These are phyloP conservation scores for Rusavskia elegans DNA, from an alignment of 495 filamentous ascomycete species.

Conservation along the genomic window DNA sequence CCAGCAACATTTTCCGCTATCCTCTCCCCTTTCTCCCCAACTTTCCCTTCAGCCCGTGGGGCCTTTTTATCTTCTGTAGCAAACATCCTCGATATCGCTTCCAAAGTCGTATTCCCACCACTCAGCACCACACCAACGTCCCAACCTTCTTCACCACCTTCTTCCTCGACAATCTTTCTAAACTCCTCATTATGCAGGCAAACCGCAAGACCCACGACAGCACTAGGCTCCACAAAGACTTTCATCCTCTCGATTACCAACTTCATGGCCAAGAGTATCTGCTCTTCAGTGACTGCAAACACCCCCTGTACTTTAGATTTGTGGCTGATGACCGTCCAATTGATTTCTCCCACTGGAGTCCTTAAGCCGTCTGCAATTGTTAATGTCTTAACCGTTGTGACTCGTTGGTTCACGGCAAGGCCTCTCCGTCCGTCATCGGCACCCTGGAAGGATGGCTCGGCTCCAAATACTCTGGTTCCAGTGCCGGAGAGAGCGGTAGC, in stretches of 20 bases:
- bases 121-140: slow-evolving; percentile 77
- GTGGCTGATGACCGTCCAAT: slow-evolving; percentile 72
- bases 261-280: slow-evolving; percentile 64
- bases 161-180: slow-evolving; percentile 46
- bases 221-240: slow-evolving; percentile 79
- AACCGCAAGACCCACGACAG: slow-evolving; percentile 71
- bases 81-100: slow-evolving; percentile 56
- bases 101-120: slow-evolving; percentile 82
- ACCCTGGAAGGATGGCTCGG: slow-evolving; percentile 72
- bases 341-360: slow-evolving; percentile 62
- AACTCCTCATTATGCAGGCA: slow-evolving; percentile 79
- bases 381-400: slow-evolving; percentile 50
- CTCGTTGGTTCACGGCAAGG: slow-evolving; percentile 40
- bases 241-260: slow-evolving; percentile 84
- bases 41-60: slow-evolving; percentile 20
- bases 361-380: slow-evolving; percentile 87
- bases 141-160: slow-evolving; percentile 62
- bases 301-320: slow-evolving; percentile 52
- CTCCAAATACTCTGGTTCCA: slow-evolving; percentile 63
- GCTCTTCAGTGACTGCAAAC: slow-evolving; percentile 63
- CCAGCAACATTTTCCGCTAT: slow-evolving; percentile 32
- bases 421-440: slow-evolving; percentile 70
- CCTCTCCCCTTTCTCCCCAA: slow-evolving; percentile 22
- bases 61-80: slow-evolving; percentile 10
- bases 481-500: slow-evolving; percentile 55